A percentile compares a stretch with the other conserved stretches of the same genome.
Evolutionary conservation across 805 yeast species (phyloP).

Genomic region (Suhomyces sp.): DNA sequence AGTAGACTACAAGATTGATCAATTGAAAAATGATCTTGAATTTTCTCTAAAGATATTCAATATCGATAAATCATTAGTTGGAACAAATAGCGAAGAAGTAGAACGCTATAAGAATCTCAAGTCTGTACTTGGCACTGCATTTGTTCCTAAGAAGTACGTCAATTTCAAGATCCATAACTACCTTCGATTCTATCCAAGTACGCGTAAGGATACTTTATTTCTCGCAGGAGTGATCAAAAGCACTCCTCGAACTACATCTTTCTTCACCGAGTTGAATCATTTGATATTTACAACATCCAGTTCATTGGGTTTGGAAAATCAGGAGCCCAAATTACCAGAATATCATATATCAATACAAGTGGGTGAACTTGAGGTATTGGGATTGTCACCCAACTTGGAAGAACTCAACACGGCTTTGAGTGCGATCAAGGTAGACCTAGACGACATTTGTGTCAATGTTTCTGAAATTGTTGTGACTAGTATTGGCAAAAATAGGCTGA

Average conservation of each 20-base stretch:
- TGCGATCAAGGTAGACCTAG: conserved; percentile 6
- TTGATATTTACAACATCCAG: conserved; percentile 12
- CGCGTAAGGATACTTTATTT: conserved; percentile 12
- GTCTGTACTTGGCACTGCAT: conserved; percentile 4
- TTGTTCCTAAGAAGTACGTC: conserved; percentile 2
- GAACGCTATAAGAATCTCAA: conserved; percentile 2
- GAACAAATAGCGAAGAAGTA: conserved; percentile 3
- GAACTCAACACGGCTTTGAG: conserved; percentile 1
- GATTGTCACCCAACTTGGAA: conserved; percentile 1
- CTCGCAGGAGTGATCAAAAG: conserved; percentile 12
- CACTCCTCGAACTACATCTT: conserved; percentile 3
- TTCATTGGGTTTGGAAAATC: conserved; percentile 4
- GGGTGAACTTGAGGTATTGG: conserved; percentile 13
- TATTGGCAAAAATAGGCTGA: background rate
- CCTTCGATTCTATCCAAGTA: conserved; percentile 3
- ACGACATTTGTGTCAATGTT: conserved; percentile 4
- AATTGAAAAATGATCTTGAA: conserved; percentile 9
- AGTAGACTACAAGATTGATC: conserved; percentile 7
- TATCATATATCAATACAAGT: conserved; percentile 15
- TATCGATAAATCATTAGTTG: conserved; percentile 4
- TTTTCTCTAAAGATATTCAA: conserved; percentile 3
- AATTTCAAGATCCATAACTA: conserved; percentile 4
- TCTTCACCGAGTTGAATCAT: conserved; percentile 11
- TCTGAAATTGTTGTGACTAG: conserved; percentile 2
- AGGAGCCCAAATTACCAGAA: conserved; percentile 1